Percentiles rank a stretch among this genome's conserved stretches.
Evolutionary conservation across 345 rosid species (phyloP).

Genomic region (Populus nigra): DNA sequence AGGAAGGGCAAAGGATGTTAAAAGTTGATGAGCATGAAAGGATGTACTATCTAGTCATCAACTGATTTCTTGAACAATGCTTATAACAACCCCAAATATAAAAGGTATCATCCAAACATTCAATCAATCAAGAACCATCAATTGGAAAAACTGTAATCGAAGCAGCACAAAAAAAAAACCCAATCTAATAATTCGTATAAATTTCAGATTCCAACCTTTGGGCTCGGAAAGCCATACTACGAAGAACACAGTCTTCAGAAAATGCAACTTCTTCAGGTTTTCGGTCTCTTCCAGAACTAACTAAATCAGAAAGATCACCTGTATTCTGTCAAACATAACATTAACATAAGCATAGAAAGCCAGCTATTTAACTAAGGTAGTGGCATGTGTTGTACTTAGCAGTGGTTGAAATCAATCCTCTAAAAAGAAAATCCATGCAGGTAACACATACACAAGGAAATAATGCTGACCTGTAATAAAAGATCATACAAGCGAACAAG

Average conservation of each 20-base stretch:
- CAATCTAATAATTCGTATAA: background rate
- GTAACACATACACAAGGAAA: conserved; percentile 3
- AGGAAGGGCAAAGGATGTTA: background rate
- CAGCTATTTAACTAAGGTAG: conserved; percentile 8
- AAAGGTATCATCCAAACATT: background rate
- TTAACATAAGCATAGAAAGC: conserved; percentile 1
- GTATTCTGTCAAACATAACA: conserved; percentile 63
- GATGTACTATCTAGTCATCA: background rate
- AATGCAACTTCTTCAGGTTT: conserved; percentile 88
- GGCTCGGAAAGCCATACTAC: conserved; percentile 77
- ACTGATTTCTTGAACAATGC: background rate
- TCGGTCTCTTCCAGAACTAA: conserved; percentile 93
- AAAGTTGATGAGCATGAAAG: background rate
- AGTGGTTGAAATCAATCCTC: conserved; percentile 4
- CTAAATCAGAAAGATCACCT: conserved; percentile 93
- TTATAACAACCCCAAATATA: background rate
- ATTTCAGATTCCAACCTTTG: conserved; percentile 57
- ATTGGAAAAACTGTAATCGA: background rate
- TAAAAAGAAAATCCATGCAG: conserved; percentile 3
- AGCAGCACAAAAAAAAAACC: background rate
- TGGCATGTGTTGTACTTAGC: background rate
- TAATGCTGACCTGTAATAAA: conserved; percentile 66
- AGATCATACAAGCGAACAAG: conserved; percentile 95
- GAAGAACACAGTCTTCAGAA: conserved; percentile 68
- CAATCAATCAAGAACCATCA: background rate